These are phyloP conservation scores for Calocybe gambosa DNA, from an alignment of 1,284 basidiomycete genomes.

Conservation along the genomic window DNA sequence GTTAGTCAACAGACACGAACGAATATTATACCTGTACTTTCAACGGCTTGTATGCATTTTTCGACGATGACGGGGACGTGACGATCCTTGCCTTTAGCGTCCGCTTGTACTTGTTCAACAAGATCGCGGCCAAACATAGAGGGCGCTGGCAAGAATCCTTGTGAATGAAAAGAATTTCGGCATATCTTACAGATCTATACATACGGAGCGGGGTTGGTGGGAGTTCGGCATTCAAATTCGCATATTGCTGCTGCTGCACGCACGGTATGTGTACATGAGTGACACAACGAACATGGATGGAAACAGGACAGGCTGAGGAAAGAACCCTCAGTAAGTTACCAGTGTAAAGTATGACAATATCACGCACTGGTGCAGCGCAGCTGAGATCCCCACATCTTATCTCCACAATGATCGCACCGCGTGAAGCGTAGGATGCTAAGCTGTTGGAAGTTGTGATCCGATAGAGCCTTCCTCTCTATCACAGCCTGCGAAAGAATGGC, in stretches of 20 bases:
- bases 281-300: slow-evolving; percentile 71
- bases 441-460: slow-evolving; percentile 86
- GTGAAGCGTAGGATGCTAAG: slow-evolving; percentile 85
- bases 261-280: slow-evolving; percentile 55
- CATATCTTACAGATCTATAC: slow-evolving; percentile 22
- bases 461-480: slow-evolving; percentile 36
- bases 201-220: slow-evolving; percentile 43
- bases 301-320: slow-evolving; percentile 60
- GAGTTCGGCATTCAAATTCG: slow-evolving; percentile 31
- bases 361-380: slow-evolving; percentile 79
- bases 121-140: slow-evolving; percentile 92
- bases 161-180: background rate
- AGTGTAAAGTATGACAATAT: background rate
- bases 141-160: slow-evolving; percentile 44
- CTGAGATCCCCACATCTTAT: slow-evolving; percentile 98
- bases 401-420: slow-evolving; percentile 91
- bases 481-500: slow-evolving; percentile 18
- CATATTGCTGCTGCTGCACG: slow-evolving; percentile 45
- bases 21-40: slow-evolving; percentile 62
- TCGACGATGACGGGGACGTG: slow-evolving; percentile 86
- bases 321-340: background rate
- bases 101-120: slow-evolving; percentile 74
- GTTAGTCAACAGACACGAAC: background rate
- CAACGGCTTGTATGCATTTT: slow-evolving; percentile 93
- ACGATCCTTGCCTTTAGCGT: slow-evolving; percentile 56